A percentile compares a stretch with the other conserved stretches of the same genome.
These are phyloP conservation scores for Emmonsiellopsis sp. DNA, from an alignment of 2,329 filamentous ascomycete genomes.

Conservation along the genomic window DNA sequence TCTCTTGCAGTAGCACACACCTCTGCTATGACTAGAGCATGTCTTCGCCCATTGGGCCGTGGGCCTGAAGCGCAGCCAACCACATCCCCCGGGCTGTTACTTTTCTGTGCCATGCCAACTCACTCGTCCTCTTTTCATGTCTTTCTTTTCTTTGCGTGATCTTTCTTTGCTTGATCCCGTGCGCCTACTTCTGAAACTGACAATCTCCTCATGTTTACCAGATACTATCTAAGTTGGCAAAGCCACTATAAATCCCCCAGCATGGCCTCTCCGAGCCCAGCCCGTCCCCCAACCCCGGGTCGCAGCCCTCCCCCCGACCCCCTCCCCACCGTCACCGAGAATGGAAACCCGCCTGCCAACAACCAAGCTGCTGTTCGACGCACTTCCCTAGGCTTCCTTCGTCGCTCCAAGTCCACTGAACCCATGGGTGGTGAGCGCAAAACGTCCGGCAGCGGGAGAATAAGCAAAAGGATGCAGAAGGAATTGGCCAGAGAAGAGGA, in stretches of 20 bases:
- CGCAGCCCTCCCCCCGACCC: slow-evolving; percentile 24
- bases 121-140: not conserved
- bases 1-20: no score
- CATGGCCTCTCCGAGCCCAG: slow-evolving; percentile 2
- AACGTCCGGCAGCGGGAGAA: slow-evolving; percentile 23
- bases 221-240: slow-evolving; percentile 1
- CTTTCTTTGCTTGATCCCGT: not conserved
- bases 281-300: slow-evolving; percentile 27
- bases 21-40: not conserved
- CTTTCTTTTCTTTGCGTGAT: not conserved
- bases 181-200: not conserved
- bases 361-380: slow-evolving; percentile 27
- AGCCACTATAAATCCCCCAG: not conserved
- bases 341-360: slow-evolving; percentile 16
- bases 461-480: slow-evolving; percentile 30
- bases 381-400: slow-evolving; percentile 50
- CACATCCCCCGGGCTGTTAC: not conserved
- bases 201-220: not conserved
- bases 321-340: slow-evolving; percentile 28
- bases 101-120: slow-evolving; percentile 2
- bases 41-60: no score
- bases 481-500: slow-evolving; percentile 40
- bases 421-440: slow-evolving; percentile 45
- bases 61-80: not conserved
- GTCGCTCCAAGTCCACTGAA: slow-evolving; percentile 60